Conservation (phyloP, 1,139 yeast species). For the Saccharomyces pastorianus region DNA sequence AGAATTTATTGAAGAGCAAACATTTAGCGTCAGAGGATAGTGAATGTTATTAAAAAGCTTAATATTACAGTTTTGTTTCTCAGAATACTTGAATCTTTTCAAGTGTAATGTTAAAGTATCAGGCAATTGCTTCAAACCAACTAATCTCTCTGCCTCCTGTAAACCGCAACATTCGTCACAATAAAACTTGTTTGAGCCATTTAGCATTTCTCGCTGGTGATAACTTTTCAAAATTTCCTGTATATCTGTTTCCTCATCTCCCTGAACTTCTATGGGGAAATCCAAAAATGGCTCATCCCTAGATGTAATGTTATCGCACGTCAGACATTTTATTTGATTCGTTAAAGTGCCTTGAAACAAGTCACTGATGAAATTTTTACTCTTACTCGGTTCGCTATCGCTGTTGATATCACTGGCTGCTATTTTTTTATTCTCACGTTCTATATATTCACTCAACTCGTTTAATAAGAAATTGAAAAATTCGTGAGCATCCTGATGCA, state of each 20-base stretch:
- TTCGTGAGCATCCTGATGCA: slow-evolving; percentile 99
- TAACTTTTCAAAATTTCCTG: slow-evolving; percentile 71
- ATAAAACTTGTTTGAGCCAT: slow-evolving; percentile 83
- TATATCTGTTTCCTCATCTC: slow-evolving; percentile 64
- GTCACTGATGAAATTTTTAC: slow-evolving; percentile 52
- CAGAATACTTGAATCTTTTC: slow-evolving; percentile 87
- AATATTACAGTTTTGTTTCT: slow-evolving; percentile 68
- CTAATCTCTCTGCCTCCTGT: slow-evolving; percentile 90
- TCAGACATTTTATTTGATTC: slow-evolving; percentile 80
- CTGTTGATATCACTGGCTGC: not conserved
- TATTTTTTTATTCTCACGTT: slow-evolving; percentile 9
- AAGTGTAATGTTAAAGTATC: slow-evolving; percentile 73
- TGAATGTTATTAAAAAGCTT: slow-evolving; percentile 79
- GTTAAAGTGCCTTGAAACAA: slow-evolving; percentile 81
- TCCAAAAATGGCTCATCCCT: slow-evolving; percentile 84
- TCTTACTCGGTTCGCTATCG: slow-evolving; percentile 3
- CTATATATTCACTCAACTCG: slow-evolving; percentile 64
- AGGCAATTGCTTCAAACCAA: slow-evolving; percentile 73
- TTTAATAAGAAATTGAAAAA: slow-evolving; percentile 81
- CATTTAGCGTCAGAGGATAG: slow-evolving; percentile 66
- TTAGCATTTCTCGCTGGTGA: slow-evolving; percentile 75
- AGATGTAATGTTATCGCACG: slow-evolving; percentile 77
- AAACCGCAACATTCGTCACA: slow-evolving; percentile 86
- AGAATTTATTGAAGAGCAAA: slow-evolving; percentile 63
- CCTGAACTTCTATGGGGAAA: slow-evolving; percentile 64